These are phyloP conservation scores for Claviceps humidiphila DNA, from an alignment of 2,329 filamentous ascomycete species.

Conservation along the genomic window DNA sequence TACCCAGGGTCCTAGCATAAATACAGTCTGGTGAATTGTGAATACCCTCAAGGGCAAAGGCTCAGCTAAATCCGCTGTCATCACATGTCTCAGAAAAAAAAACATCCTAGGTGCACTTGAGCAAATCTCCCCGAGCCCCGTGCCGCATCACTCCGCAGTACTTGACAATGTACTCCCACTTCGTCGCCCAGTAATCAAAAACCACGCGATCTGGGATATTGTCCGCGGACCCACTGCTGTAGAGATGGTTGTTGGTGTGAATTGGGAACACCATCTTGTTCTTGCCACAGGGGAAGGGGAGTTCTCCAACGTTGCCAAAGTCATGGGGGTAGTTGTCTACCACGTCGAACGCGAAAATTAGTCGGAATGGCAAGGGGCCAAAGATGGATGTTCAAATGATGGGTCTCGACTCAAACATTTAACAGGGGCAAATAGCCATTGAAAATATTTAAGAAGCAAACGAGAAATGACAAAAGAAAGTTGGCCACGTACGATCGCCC, in stretches of 20 bases:
- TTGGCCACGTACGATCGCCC: background rate
- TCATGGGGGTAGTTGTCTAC: background rate
- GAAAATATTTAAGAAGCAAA: background rate
- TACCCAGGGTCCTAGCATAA: too few species aligned
- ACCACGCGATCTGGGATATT: constrained; percentile 2
- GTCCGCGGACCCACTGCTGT: background rate
- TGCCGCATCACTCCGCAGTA: constrained; percentile 2
- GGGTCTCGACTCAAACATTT: too few species aligned
- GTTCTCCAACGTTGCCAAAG: background rate
- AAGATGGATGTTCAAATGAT: too few species aligned
- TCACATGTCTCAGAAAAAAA: background rate
- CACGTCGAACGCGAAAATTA: background rate
- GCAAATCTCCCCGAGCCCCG: background rate
- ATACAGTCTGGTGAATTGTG: too few species aligned
- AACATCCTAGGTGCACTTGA: constrained; percentile 5
- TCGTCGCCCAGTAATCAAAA: background rate
- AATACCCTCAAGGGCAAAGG: too few species aligned
- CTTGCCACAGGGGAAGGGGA: background rate
- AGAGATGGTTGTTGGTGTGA: background rate
- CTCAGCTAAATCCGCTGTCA: background rate
- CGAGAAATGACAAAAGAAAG: background rate
- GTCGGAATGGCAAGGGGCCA: background rate
- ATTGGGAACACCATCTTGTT: constrained; percentile 1
- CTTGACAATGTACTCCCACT: background rate
- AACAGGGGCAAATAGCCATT: too few species aligned